Evolutionary conservation across 495 filamentous ascomycete genomes (phyloP), one percentile per base, ranked within the genome.

Genomic region (Tuber microsphaerosporum): DNA sequence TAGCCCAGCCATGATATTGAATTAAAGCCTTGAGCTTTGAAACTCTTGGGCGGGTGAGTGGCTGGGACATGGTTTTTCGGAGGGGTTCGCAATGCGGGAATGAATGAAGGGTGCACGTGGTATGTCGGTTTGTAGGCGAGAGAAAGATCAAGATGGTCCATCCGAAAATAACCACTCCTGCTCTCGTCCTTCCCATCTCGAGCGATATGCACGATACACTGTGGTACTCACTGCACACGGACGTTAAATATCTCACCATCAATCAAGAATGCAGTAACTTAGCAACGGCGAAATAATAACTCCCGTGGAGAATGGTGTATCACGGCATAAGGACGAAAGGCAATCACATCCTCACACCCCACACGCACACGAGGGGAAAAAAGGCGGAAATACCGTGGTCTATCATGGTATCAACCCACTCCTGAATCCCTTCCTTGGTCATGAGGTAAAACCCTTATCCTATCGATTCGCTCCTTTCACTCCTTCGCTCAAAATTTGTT

Each of bases 171-270:
- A 34, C 56, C 5, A n/a, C 51, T 61, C 51, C n/a, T n/a, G 51
- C 51, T 61, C 51, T 26, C 10, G 2, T 26, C 51, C 22, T 61
- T 61, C 31, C 56, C 56, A 34, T 65, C 26, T 65, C 56, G 56
- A 26, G 26, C 3, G 56, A 26, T 34, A 34, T 31, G 56, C 34
- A 65, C n/a, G 26, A n/a, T 65, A 0, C 31, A 19, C 26, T n/a
- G 56, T 12, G 26, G 5, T 26, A 56, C 48, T 56, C 22, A 22
- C 51, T 31, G 9, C 51, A 34, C 56, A 65, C 2, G 34, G 26
- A 65, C 56, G 56, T 65, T 34, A 65, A 34, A 65, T 65, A 65
- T 19, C 56, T 65, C 56, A 65, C 56, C n/a, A 31, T 31, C 51
- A 61, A 61, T 26, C 51, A 26, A 16, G 22, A 26, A 14, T 34